phyloP scores from a whole-genome alignment of 352 stramenopile species.

The Pythium graminicola region DNA sequence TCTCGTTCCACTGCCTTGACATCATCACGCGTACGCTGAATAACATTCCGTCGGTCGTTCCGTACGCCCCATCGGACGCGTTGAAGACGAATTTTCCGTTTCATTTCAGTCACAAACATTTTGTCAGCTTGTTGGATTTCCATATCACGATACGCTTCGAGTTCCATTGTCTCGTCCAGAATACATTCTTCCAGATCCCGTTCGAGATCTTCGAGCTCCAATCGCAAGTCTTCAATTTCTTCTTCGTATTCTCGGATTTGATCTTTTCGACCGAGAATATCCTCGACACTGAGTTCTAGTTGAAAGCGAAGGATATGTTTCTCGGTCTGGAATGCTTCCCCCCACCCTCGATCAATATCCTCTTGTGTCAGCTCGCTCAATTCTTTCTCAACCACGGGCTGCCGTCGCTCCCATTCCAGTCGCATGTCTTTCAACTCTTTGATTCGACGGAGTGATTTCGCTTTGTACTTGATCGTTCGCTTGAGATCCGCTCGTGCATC shows the following conservation, averaged over 20 bases:
- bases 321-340: slow-evolving; percentile 70
- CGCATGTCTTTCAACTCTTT: slow-evolving; percentile 74
- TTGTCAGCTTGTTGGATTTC: slow-evolving; percentile 38
- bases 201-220: slow-evolving; percentile 78
- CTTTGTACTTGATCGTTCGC: slow-evolving; percentile 68
- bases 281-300: slow-evolving; percentile 68
- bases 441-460: slow-evolving; percentile 57
- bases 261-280: slow-evolving; percentile 53
- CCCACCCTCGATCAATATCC: slow-evolving; percentile 70
- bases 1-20: slow-evolving; percentile 28
- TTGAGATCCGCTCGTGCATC: slow-evolving; percentile 57
- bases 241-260: slow-evolving; percentile 64
- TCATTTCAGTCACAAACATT: slow-evolving; percentile 38
- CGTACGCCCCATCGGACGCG: slow-evolving; percentile 57
- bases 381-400: slow-evolving; percentile 70
- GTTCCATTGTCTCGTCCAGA: slow-evolving; percentile 51
- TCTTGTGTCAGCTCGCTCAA: slow-evolving; percentile 52
- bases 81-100: slow-evolving; percentile 38
- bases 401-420: slow-evolving; percentile 73
- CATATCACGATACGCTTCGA: slow-evolving; percentile 51
- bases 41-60: slow-evolving; percentile 50
- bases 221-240: slow-evolving; percentile 59
- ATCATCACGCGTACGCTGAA: slow-evolving; percentile 39
- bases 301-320: slow-evolving; percentile 64
- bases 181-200: slow-evolving; percentile 66